Evolutionary conservation across 2,329 filamentous ascomycete genomes (phyloP), one percentile per base, ranked within the genome.

Genomic region (Basipetospora chlamydospora): DNA sequence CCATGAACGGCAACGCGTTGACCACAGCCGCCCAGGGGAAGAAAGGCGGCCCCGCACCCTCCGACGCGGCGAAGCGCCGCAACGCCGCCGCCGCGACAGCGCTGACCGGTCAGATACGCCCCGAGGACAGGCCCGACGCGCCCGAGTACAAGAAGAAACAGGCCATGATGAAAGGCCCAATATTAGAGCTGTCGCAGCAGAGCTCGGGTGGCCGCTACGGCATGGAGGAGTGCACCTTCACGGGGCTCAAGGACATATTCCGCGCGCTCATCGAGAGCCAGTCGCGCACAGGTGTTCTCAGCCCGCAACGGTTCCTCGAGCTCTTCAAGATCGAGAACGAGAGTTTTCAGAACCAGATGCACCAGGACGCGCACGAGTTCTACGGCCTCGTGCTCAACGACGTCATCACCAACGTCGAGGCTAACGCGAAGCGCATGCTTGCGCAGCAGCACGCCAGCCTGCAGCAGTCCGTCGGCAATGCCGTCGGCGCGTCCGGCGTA

Each of bases 131-230:
- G 55, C 83, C 82, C 43, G 87, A 96, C 50, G 87, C 87, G 2
- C 85, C 88, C 1, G 90, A 98, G 59, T 94, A 90, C 61, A 95
- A 95, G 61, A 98, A 98, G 67, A 95, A 94, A 60, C 77, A 90
- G 54, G 87, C 87, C 13, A 77, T 96, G 64, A 67, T 87, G 41
- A 80, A 80, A 29, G 85, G 90, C 0, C 90, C 90, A 1, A 78
- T 95, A 26, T 58, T 96, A 39, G 83, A 92, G 48, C 72, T 96
- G 56, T 75, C 79, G 34, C 78, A 81, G 47, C 84, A 92, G 49
- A 90, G 86, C 50, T 70, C 78, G 6, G n/a, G n/a, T n/a, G n/a
- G 67, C 68, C 31, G 73, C 77, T 94, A 95, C 51, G 84, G 82
- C 47, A 95, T 96, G 87, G 75, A 84, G 33, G 88, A 96, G 53